Evolutionary conservation across 163 green algal genomes (phyloP).

Genomic region (Prototheca cutis): DNA sequence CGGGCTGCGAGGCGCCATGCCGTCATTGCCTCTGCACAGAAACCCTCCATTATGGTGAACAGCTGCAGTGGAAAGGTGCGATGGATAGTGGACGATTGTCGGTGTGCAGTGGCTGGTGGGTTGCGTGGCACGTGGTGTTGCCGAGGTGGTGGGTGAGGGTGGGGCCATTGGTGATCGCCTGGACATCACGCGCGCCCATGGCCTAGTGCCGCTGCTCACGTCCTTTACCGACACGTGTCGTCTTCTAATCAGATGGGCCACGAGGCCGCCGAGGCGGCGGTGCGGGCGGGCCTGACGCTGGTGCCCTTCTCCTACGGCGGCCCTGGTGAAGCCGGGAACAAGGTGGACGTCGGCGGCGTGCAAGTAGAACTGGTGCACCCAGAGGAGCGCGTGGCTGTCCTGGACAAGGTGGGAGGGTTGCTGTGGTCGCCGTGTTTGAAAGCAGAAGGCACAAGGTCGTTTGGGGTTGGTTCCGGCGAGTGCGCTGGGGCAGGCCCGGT

Average conservation of each 20-base stretch:
- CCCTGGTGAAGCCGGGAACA: conserved; percentile 36
- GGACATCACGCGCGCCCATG: no score
- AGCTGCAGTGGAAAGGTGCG: conserved; percentile 79
- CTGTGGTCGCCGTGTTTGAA: not conserved
- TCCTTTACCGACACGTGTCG: no score
- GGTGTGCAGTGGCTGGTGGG: no score
- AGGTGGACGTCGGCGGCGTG: conserved; percentile 57
- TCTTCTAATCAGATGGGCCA: conserved; percentile 76
- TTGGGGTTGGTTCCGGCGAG: no score
- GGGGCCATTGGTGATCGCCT: no score
- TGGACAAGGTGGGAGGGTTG: conserved; percentile 13
- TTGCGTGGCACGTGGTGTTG: no score
- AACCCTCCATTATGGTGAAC: conserved; percentile 76
- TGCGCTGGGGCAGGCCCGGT: no score
- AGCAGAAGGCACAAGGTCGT: no score
- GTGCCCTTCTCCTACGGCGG: conserved; percentile 77
- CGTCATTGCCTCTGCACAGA: not conserved
- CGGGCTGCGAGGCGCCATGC: no score
- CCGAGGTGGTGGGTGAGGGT: no score
- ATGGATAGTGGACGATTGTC: not conserved
- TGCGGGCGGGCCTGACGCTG: conserved; percentile 63
- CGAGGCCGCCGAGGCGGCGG: conserved; percentile 65
- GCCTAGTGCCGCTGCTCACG: no score
- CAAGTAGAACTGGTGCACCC: conserved; percentile 61
- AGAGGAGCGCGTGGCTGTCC: conserved; percentile 48